Evolutionary conservation across 2,329 filamentous ascomycete genomes (phyloP).

Genomic region (Ophiocordyceps camponoti-saundersi): DNA sequence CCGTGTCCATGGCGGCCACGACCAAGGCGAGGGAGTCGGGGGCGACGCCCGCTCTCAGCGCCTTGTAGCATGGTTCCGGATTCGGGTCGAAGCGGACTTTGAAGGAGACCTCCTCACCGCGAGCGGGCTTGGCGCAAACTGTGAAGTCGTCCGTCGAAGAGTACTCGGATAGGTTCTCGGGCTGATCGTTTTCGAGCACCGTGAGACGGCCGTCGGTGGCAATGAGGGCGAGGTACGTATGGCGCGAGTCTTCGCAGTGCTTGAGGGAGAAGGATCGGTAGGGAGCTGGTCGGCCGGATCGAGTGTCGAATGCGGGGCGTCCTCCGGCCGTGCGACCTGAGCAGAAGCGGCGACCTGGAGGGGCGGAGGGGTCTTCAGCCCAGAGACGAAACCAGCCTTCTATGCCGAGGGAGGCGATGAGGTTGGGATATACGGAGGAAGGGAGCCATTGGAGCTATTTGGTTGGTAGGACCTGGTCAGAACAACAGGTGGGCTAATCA

Average conservation of each 20-base stretch:
- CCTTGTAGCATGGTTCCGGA: slow-evolving; percentile 60
- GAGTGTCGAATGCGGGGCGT: slow-evolving; percentile 37
- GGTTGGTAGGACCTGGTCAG: too few relatives aligned
- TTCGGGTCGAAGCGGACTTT: slow-evolving; percentile 80
- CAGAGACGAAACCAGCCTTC: slow-evolving; percentile 85
- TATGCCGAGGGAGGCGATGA: slow-evolving; percentile 75
- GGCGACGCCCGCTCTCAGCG: slow-evolving; percentile 65
- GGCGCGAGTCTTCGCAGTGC: slow-evolving; percentile 58
- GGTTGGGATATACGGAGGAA: slow-evolving; percentile 68
- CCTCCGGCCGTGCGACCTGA: slow-evolving; percentile 30
- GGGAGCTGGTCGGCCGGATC: slow-evolving; percentile 34
- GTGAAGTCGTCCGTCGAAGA: slow-evolving; percentile 58
- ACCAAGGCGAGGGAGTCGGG: slow-evolving; percentile 65
- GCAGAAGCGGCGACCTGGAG: slow-evolving; percentile 69
- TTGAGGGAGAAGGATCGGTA: slow-evolving; percentile 78
- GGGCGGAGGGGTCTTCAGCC: slow-evolving; percentile 74
- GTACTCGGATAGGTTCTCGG: slow-evolving; percentile 67
- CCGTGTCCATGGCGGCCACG: slow-evolving; percentile 69
- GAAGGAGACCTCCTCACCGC: slow-evolving; percentile 79
- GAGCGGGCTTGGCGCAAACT: slow-evolving; percentile 50
- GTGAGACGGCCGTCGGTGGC: slow-evolving; percentile 66
- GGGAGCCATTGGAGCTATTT: slow-evolving; percentile 81
- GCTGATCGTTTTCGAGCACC: slow-evolving; percentile 71
- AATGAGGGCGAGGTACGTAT: slow-evolving; percentile 74
- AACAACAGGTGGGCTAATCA: too few relatives aligned